These are phyloP conservation scores for Pythium graminicola DNA, from an alignment of 352 stramenopile genomes.

Conservation along the genomic window DNA sequence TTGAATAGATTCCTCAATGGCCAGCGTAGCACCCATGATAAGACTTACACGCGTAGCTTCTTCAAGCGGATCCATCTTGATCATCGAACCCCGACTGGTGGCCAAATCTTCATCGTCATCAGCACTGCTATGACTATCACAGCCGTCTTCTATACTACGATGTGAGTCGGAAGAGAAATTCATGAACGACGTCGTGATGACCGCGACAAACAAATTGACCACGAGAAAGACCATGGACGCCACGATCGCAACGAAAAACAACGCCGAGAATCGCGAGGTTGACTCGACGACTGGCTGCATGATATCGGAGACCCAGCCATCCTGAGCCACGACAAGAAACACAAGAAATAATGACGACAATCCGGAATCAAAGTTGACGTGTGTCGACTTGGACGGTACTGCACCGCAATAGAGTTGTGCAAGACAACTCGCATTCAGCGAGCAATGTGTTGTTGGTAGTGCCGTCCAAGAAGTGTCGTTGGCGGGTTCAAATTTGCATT, in stretches of 20 bases:
- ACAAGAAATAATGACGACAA: constrained; percentile 68
- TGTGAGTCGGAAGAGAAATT: constrained; percentile 53
- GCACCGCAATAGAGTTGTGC: constrained; percentile 21
- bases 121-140: too few species aligned
- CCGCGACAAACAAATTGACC: constrained; percentile 76
- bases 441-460: constrained; percentile 49
- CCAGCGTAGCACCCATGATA: constrained; percentile 76
- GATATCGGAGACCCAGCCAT: constrained; percentile 72
- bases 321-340: constrained; percentile 71
- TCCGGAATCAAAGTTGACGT: constrained; percentile 69
- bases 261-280: constrained; percentile 42
- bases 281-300: constrained; percentile 70
- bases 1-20: constrained; percentile 50
- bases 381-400: constrained; percentile 30
- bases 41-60: constrained; percentile 75
- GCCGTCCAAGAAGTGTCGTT: constrained; percentile 20
- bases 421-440: constrained; percentile 33
- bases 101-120: constrained; percentile 22
- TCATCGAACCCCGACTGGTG: constrained; percentile 24
- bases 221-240: constrained; percentile 75
- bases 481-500: constrained; percentile 28
- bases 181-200: constrained; percentile 83
- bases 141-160: neutral
- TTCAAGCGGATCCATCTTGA: constrained; percentile 46
- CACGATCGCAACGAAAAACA: constrained; percentile 72